Base-by-base conservation (phyloP, 1,284 basidiomycete genomes). In the Testicularia cyperi region DNA sequence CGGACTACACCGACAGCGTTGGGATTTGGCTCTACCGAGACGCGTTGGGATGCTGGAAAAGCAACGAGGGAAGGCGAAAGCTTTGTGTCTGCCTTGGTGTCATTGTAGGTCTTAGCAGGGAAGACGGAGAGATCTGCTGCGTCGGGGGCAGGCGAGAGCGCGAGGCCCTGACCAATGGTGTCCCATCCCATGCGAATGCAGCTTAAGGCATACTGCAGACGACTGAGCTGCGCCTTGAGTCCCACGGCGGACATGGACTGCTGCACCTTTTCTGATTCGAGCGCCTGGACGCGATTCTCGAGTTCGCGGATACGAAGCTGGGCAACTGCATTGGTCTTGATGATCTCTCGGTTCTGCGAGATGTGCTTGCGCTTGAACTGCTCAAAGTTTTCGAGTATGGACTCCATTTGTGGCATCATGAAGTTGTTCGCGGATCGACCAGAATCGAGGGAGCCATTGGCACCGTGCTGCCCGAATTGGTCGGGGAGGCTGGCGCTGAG, bases 291-390 rank as follows among this genome's bases (percentile, higher is more conserved):
- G 21, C 65, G 63, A 26, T 54, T 44, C 41, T 75, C 72, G 19
- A 75, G 52, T 38, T 75, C 72, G 15, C 71, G 62, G 22, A 70
- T 66, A 20, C 71, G 66, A 24, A 70, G 33, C 35, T 72, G 67
- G 1, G 55, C 44, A 1, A 65, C 27, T 14, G 72, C 61, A 24
- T 75, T 75, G 34, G 65, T 46, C 38, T 70, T 73, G 43, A 75
- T 73, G 45, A 75, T 65, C 28, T 75, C 70, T 24, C 72, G 52
- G 33, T 75, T 75, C 36, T 75, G 72, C 10, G 69, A 57, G 13
- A 73, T 70, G 42, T 75, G 72, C 47, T 75, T 75, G 15, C 72
- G 70, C 33, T 68, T 70, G 47, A 70, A 53, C 15, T 44, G 70
- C 42, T 74, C 70, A 44, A 74, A 71, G 40, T 74, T 64, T 7